phyloP scores from a whole-genome alignment of 345 rosid species.

The Capsella bursapastoris region DNA sequence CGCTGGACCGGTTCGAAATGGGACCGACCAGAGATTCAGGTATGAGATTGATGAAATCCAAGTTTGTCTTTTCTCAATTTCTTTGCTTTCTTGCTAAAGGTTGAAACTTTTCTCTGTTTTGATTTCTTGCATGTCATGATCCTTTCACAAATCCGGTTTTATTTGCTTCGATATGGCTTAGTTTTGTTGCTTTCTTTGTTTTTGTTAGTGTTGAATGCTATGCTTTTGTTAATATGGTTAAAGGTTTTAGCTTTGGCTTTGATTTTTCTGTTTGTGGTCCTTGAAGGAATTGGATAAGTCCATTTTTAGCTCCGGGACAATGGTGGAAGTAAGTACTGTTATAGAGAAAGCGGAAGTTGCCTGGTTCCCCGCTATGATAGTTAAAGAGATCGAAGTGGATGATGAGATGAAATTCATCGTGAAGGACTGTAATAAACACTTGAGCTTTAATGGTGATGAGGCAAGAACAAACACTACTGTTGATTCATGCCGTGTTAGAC shows the following conservation, averaged over 20 bases:
- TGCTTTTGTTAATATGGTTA: background rate
- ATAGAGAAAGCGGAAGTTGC: slow-evolving; percentile 40
- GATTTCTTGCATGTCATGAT: slow-evolving; percentile 1
- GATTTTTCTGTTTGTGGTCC: background rate
- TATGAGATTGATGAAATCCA: slow-evolving; percentile 1
- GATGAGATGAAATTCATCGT: slow-evolving; percentile 49
- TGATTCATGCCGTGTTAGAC: slow-evolving; percentile 50
- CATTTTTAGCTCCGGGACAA: slow-evolving; percentile 57
- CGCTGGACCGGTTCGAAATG: slow-evolving; percentile 59
- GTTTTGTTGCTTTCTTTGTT: slow-evolving; percentile 2
- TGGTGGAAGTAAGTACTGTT: slow-evolving; percentile 56
- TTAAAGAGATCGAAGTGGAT: slow-evolving; percentile 52
- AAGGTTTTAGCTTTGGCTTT: slow-evolving; percentile 2
- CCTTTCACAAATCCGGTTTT: background rate
- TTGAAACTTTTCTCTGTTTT: slow-evolving; percentile 1
- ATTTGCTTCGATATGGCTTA: background rate
- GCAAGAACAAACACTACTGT: slow-evolving; percentile 31
- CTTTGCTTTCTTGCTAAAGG: background rate
- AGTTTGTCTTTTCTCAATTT: background rate
- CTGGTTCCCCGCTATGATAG: slow-evolving; percentile 63
- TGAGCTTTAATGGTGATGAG: slow-evolving; percentile 43
- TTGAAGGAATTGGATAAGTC: slow-evolving; percentile 57
- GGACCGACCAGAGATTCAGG: slow-evolving; percentile 53
- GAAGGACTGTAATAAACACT: slow-evolving; percentile 41
- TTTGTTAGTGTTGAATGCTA: background rate